A percentile compares a stretch with the other conserved stretches of the same genome.
Evolutionary conservation across 2,329 filamentous ascomycete genomes (phyloP).

Genomic region (Dichotomopilus funicola): DNA sequence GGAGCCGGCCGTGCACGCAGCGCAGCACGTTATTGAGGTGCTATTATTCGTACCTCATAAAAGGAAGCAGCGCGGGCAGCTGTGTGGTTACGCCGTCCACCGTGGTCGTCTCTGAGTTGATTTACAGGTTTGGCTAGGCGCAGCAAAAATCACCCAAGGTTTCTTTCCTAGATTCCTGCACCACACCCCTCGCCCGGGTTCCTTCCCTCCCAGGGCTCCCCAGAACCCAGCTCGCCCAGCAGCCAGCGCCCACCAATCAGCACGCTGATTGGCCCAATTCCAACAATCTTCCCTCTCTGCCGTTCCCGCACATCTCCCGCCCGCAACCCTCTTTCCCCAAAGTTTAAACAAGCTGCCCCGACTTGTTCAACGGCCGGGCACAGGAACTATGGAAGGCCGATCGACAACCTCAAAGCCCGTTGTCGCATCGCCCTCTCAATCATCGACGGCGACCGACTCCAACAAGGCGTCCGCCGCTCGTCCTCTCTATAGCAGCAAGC

Average conservation of each 20-base stretch:
- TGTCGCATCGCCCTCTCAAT: slow-evolving; percentile 19
- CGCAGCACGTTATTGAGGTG: not conserved
- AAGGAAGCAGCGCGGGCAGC: not conserved
- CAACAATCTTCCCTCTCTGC: slow-evolving; percentile 23
- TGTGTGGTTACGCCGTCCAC: slow-evolving; percentile 5
- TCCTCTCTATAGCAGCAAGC: slow-evolving; percentile 30
- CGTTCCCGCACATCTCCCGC: slow-evolving; percentile 24
- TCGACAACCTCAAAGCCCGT: slow-evolving; percentile 23
- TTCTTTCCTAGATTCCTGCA: not conserved
- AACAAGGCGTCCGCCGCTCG: slow-evolving; percentile 22
- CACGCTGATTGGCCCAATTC: slow-evolving; percentile 24
- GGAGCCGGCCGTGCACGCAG: not conserved
- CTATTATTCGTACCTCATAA: too few species aligned
- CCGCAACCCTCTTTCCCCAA: slow-evolving; percentile 23
- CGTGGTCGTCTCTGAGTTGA: too few species aligned
- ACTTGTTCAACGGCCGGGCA: slow-evolving; percentile 16
- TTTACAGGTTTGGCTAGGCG: too few species aligned
- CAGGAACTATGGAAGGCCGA: slow-evolving; percentile 27
- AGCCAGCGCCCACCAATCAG: slow-evolving; percentile 18
- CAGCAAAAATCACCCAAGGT: too few species aligned
- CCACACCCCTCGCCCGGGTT: not conserved
- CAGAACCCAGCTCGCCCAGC: not conserved
- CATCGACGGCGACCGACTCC: slow-evolving; percentile 15
- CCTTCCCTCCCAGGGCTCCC: not conserved
- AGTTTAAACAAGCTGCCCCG: slow-evolving; percentile 22